Percentiles rank a stretch among this genome's conserved stretches.
These are phyloP conservation scores for Zygoascus biomembranicola DNA, from an alignment of 805 yeast species.

Conservation along the genomic window DNA sequence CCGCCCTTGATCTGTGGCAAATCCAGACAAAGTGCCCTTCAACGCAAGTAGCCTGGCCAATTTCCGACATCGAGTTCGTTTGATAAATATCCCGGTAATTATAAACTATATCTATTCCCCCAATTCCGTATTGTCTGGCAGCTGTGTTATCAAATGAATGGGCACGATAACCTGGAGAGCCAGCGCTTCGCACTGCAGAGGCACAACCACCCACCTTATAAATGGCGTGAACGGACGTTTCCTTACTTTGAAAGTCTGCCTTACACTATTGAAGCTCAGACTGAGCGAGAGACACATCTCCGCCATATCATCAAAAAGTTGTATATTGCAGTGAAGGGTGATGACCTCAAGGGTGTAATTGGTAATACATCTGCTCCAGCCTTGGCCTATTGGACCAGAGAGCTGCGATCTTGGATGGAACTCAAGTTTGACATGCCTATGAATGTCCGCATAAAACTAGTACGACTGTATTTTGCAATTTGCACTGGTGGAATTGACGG, in stretches of 20 bases:
- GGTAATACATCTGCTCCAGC: conserved; percentile 52
- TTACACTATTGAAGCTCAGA: conserved; percentile 58
- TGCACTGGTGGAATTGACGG: conserved; percentile 67
- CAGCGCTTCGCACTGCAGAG: neutral
- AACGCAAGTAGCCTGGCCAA: too few relatives aligned
- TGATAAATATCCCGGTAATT: too few relatives aligned
- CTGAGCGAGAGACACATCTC: conserved; percentile 64
- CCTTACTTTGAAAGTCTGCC: conserved; percentile 49
- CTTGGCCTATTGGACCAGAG: conserved; percentile 81
- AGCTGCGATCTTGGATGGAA: conserved; percentile 65
- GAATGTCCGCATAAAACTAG: conserved; percentile 47
- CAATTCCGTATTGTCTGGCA: too few relatives aligned
- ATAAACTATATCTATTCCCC: too few relatives aligned
- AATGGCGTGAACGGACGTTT: conserved; percentile 33
- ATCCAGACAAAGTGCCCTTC: too few relatives aligned
- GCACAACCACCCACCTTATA: neutral
- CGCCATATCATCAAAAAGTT: conserved; percentile 74
- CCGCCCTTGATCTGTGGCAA: too few relatives aligned
- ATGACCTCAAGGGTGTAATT: conserved; percentile 66
- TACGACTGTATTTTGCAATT: conserved; percentile 63
- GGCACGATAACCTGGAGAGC: neutral
- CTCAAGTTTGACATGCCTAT: conserved; percentile 78
- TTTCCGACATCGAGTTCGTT: too few relatives aligned
- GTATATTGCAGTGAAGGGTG: conserved; percentile 65
- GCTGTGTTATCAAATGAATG: too few relatives aligned